Conservation (phyloP, 352 stramenopile genomes). For the Globisporangium polare region DNA sequence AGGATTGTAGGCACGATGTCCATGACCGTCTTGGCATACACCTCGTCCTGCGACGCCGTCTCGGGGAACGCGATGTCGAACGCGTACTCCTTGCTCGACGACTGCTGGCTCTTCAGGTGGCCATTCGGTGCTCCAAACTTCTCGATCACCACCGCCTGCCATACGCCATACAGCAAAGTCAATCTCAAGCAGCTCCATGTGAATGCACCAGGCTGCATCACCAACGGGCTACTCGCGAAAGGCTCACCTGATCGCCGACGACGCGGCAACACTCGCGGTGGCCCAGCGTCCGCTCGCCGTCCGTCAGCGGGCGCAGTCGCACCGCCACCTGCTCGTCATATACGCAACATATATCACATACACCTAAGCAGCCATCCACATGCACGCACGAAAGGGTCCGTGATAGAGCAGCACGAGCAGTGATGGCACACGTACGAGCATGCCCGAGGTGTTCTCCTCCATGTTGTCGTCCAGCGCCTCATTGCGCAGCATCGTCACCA, state of each 20-base stretch:
- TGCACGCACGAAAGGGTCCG: not conserved
- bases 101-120: conserved; percentile 53
- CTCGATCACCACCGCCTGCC: conserved; percentile 57
- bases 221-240: not conserved
- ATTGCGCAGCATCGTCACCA: conserved; percentile 7
- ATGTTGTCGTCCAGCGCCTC: conserved; percentile 27
- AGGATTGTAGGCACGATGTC: conserved; percentile 65
- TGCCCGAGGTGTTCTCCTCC: conserved; percentile 37
- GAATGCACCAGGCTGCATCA: not conserved
- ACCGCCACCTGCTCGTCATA: conserved; percentile 39
- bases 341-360: not conserved
- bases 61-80: conserved; percentile 57
- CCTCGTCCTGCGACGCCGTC: conserved; percentile 43
- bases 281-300: conserved; percentile 36
- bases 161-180: not conserved
- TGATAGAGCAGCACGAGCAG: not conserved
- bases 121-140: conserved; percentile 43
- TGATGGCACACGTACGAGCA: conserved; percentile 24
- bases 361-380: not conserved
- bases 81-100: conserved; percentile 50
- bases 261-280: conserved; percentile 54
- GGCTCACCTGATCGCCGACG: conserved; percentile 43
- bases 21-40: conserved; percentile 56
- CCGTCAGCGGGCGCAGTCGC: conserved; percentile 39
- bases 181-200: not conserved